Base-by-base conservation (phyloP, 2,329 filamentous ascomycete genomes). In the Trichoderma brevicompactum region DNA sequence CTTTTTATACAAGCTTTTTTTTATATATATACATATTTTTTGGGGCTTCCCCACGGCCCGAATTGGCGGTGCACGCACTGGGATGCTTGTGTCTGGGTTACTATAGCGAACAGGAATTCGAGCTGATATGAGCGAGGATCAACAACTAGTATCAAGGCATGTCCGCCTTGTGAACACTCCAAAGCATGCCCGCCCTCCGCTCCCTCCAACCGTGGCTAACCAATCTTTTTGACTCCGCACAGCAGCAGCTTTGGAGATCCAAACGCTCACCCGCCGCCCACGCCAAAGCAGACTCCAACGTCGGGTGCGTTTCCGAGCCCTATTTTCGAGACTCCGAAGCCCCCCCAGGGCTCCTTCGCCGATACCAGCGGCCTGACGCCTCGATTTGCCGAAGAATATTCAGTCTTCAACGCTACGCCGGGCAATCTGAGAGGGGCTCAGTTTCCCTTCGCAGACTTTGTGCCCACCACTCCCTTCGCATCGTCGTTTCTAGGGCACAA, bases 71-170 rank as follows among this genome's bases (percentile, higher is more conserved):
- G 58, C 58, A 60, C 48, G 58, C 52, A 68, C 66, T 67, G 67
- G 66, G 48, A 70, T 70, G 68, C 66, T 67, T 56, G 65, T 64
- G 52, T 46, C 55, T 66, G 58, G 58, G 46, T 65, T 58, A 52
- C 68, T 56, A 58, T 68, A 65, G 55, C 64, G 40, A 65, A 66
- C 66, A 62, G 65, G 67, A 64, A 65, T 67, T 66, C 67, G 70
- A 77, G 73, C 70, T 86, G 85, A 83, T 87, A 89, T 89, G 86
- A 88, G 81, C 82, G 83, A 82, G 79, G 83, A 87, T 78, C 82
- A 82, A 79, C 82, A 82, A 78, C 78, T 78, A 75, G 77, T 78
- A 78, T 80, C 81, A 75, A 87, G 85, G 86, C 79, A 81, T 77
- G 77, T 60, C 65, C 19, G 43, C 50, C 52, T 54, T 56, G 34